Evolutionary conservation across 495 filamentous ascomycete genomes (phyloP).

Genomic region (Lasiosphaeria miniovina): DNA sequence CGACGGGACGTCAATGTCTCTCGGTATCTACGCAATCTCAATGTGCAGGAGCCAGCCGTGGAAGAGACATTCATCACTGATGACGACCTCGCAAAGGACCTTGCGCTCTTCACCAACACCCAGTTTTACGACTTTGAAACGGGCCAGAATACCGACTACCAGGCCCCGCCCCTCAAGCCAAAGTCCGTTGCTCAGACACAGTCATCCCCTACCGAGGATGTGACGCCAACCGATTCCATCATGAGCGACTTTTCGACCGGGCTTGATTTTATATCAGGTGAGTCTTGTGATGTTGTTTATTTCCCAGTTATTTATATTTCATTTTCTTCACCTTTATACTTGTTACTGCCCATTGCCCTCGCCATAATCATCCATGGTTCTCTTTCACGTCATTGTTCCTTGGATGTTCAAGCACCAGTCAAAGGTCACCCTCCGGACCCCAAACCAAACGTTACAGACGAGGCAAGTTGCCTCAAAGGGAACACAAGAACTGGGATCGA

Average conservation of each 20-base stretch:
- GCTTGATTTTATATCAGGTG: constrained; percentile 26
- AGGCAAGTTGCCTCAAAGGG: constrained; percentile 4
- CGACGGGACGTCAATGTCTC: constrained; percentile 79
- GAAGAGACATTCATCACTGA: constrained; percentile 58
- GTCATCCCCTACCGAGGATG: constrained; percentile 35
- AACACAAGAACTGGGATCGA: constrained; percentile 10
- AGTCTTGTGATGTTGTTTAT: constrained; percentile 18
- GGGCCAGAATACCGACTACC: constrained; percentile 39
- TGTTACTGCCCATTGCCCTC: not conserved
- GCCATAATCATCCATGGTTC: not conserved
- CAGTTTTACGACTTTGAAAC: constrained; percentile 89
- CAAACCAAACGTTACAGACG: not conserved
- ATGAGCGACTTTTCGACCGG: constrained; percentile 38
- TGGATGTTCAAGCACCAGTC: not conserved
- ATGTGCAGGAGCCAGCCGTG: constrained; percentile 65
- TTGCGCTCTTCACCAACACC: constrained; percentile 89
- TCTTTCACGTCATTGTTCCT: not conserved
- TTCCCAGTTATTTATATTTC: constrained; percentile 9
- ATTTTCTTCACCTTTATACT: not conserved
- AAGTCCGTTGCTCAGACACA: constrained; percentile 31
- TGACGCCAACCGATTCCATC: constrained; percentile 30
- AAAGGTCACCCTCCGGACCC: not conserved
- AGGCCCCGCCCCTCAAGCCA: constrained; percentile 34
- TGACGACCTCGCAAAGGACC: constrained; percentile 59
- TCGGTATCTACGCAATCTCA: constrained; percentile 83